phyloP scores from a whole-genome alignment of 2,329 filamentous ascomycete species.

The Colletotrichum costaricense region DNA sequence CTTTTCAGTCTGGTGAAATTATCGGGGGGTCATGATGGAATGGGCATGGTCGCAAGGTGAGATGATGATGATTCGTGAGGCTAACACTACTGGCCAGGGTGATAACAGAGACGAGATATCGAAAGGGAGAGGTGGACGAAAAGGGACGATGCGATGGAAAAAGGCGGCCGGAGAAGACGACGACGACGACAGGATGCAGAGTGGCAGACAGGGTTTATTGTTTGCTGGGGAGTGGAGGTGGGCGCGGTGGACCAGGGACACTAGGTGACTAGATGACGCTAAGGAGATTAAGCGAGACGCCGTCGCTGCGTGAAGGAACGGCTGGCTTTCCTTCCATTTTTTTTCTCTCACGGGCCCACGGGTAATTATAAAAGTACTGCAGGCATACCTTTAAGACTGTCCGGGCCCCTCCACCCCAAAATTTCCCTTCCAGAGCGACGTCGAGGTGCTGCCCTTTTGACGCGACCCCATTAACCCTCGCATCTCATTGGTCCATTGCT shows the following conservation, averaged over 20 bases:
- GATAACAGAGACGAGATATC: neutral
- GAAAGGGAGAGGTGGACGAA: conserved; percentile 10
- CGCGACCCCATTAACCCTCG: conserved; percentile 23
- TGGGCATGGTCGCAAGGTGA: neutral
- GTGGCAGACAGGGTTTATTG: conserved; percentile 27
- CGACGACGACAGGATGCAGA: conserved; percentile 13
- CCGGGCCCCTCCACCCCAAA: conserved; percentile 37
- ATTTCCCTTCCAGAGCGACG: conserved; percentile 36
- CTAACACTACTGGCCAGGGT: neutral
- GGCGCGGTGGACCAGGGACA: conserved; percentile 23
- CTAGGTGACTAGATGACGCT: conserved; percentile 36
- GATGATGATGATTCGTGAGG: too few species aligned
- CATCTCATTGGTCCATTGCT: conserved; percentile 11
- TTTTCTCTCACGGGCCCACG: conserved; percentile 36
- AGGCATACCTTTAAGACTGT: conserved; percentile 36
- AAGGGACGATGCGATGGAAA: conserved; percentile 19
- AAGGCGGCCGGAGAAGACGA: conserved; percentile 13
- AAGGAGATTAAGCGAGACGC: conserved; percentile 36
- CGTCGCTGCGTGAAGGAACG: conserved; percentile 36
- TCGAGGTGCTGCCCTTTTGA: conserved; percentile 31
- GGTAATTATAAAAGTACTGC: conserved; percentile 38
- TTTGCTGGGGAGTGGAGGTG: conserved; percentile 35
- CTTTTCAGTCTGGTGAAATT: neutral
- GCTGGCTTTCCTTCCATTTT: conserved; percentile 37
- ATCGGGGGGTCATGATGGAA: neutral